Percentiles rank a stretch among this genome's conserved stretches.
These are phyloP conservation scores for Monosporascus sp. DNA, from an alignment of 2,329 filamentous ascomycete species.

Conservation along the genomic window DNA sequence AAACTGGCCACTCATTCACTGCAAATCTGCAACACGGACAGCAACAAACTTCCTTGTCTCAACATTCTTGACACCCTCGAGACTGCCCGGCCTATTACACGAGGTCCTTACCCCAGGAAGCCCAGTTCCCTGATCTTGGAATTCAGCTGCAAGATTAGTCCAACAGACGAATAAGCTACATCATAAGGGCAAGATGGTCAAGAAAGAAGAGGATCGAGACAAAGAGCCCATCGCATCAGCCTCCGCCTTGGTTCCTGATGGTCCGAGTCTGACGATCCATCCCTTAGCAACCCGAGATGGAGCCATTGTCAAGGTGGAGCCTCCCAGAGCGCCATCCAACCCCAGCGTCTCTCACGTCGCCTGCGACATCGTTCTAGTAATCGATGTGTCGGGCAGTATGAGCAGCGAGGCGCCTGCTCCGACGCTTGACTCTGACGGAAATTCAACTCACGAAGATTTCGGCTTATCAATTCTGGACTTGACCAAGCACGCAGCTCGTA, in stretches of 20 bases:
- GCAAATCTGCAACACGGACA: too few relatives aligned
- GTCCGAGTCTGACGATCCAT: conserved; percentile 28
- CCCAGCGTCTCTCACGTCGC: conserved; percentile 35
- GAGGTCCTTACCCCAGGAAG: too few relatives aligned
- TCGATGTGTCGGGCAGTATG: conserved; percentile 59
- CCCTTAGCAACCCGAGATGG: conserved; percentile 32
- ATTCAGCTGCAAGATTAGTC: too few relatives aligned
- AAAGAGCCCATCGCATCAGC: neutral
- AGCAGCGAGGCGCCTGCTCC: conserved; percentile 39
- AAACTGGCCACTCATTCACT: too few relatives aligned
- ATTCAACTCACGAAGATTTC: conserved; percentile 32
- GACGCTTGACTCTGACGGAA: conserved; percentile 27
- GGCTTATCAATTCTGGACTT: conserved; percentile 54
- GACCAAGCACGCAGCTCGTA: conserved; percentile 53
- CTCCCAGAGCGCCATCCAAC: conserved; percentile 32
- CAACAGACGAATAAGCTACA: too few relatives aligned
- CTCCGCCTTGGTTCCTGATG: neutral
- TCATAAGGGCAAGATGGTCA: too few relatives aligned
- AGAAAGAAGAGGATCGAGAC: too few relatives aligned
- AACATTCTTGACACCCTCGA: too few relatives aligned
- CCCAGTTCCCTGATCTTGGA: too few relatives aligned
- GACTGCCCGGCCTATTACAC: too few relatives aligned
- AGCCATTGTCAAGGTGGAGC: conserved; percentile 41
- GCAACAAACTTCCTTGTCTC: too few relatives aligned
- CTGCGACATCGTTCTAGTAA: conserved; percentile 57